A percentile compares a stretch with the other conserved stretches of the same genome.
phyloP scores from a whole-genome alignment of 1,284 basidiomycete species.

The Tilletiopsis washingtonensis region DNA sequence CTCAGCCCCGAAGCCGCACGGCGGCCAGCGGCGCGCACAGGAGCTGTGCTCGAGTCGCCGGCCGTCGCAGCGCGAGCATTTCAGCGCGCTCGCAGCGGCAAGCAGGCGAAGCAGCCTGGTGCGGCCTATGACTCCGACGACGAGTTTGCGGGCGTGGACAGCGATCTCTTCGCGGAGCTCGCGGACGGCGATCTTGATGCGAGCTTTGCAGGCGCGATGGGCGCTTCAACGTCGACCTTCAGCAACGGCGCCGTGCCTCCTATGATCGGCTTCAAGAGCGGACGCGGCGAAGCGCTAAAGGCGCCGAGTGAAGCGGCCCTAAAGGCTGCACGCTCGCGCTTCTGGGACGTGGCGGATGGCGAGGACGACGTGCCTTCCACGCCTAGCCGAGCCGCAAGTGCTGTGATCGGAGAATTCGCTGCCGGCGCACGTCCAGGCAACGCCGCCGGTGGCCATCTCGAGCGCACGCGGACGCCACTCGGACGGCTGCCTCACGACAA shows the following conservation, averaged over 20 bases:
- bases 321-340: conserved; percentile 10
- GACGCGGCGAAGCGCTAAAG: conserved; percentile 6
- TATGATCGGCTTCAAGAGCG: conserved; percentile 19
- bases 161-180: neutral
- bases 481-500: too few relatives aligned
- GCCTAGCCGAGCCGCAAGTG: too few relatives aligned
- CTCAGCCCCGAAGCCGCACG: neutral
- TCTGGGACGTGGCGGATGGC: conserved; percentile 12
- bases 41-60: neutral
- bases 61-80: neutral
- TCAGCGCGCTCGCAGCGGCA: neutral
- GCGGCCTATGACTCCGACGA: neutral
- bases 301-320: conserved; percentile 17
- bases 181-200: neutral
- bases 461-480: too few relatives aligned
- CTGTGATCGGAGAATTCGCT: too few relatives aligned
- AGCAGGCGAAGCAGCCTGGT: neutral
- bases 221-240: neutral
- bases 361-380: too few relatives aligned
- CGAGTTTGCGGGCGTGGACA: conserved; percentile 1
- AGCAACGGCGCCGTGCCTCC: too few relatives aligned
- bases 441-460: too few relatives aligned
- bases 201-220: neutral
- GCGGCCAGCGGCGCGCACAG: neutral
- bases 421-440: too few relatives aligned